Evolutionary conservation across 164 flowering plant species (phyloP).

Genomic region (Stephania yunnanensis): DNA sequence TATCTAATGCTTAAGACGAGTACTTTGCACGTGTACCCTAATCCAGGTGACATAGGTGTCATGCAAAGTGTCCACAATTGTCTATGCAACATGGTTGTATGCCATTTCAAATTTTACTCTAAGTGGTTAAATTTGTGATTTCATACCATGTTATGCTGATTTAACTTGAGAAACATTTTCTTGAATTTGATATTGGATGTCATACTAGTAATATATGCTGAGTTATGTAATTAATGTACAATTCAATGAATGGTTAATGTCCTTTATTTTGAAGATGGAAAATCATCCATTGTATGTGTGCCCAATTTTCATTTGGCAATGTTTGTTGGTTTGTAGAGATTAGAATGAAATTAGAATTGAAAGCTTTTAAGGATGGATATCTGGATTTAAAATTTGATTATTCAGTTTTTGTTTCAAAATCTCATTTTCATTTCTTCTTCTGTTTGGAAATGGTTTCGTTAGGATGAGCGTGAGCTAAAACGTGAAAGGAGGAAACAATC

Average conservation of each 20-base stretch:
- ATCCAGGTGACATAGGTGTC: too few species aligned
- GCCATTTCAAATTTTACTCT: too few species aligned
- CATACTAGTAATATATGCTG: too few species aligned
- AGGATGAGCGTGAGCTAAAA: slow-evolving; percentile 83
- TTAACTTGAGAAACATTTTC: too few species aligned
- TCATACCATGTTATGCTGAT: too few species aligned
- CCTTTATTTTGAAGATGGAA: neutral
- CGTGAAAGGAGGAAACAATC: slow-evolving; percentile 94
- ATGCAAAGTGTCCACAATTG: too few species aligned
- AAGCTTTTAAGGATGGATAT: neutral
- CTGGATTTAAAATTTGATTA: neutral
- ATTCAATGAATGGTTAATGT: neutral
- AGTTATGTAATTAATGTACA: neutral
- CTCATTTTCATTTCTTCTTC: neutral
- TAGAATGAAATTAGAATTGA: neutral
- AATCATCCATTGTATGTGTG: neutral
- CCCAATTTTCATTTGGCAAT: neutral
- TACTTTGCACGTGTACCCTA: too few species aligned
- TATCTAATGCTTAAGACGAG: too few species aligned
- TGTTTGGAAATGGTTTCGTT: neutral
- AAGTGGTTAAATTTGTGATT: too few species aligned
- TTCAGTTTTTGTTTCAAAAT: neutral
- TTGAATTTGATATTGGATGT: too few species aligned
- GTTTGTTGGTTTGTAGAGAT: neutral
- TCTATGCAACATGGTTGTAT: too few species aligned